These are phyloP conservation scores for Stentor coeruleus DNA, from an alignment of 73 alveolate genomes.

Conservation along the genomic window DNA sequence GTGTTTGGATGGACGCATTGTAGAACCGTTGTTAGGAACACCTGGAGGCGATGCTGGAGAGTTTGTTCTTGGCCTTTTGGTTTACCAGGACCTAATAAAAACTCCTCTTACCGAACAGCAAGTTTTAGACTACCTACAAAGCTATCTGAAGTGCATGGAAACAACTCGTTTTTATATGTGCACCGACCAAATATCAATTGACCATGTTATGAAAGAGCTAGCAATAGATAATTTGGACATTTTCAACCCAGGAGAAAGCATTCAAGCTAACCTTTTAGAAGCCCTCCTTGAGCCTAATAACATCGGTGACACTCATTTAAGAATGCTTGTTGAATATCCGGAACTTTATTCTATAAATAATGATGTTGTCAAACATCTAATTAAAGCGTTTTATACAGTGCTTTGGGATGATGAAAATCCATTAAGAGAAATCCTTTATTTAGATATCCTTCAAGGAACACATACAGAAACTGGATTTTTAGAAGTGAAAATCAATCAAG, in stretches of 20 bases:
- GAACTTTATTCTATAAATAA: conserved; percentile 55
- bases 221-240: conserved; percentile 42
- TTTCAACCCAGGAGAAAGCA: not conserved
- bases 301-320: conserved; percentile 63
- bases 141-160: conserved; percentile 44
- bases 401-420: conserved; percentile 55
- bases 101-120: conserved; percentile 19
- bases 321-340: conserved; percentile 46
- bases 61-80: conserved; percentile 54
- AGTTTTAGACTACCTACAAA: conserved; percentile 17
- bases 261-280: conserved; percentile 40
- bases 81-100: conserved; percentile 46
- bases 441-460: conserved; percentile 61
- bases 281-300: conserved; percentile 62
- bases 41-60: conserved; percentile 89
- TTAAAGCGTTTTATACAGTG: conserved; percentile 40
- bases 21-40: conserved; percentile 50
- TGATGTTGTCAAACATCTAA: conserved; percentile 52
- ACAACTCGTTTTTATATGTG: conserved; percentile 58
- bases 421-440: conserved; percentile 37
- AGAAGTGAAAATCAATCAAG: conserved; percentile 61
- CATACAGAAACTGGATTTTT: conserved; percentile 71
- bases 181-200: conserved; percentile 67
- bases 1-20: conserved; percentile 67
- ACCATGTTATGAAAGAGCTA: conserved; percentile 57